phyloP scores from a whole-genome alignment of 1,139 yeast genomes.

The Magnusiomyces magnusii region DNA sequence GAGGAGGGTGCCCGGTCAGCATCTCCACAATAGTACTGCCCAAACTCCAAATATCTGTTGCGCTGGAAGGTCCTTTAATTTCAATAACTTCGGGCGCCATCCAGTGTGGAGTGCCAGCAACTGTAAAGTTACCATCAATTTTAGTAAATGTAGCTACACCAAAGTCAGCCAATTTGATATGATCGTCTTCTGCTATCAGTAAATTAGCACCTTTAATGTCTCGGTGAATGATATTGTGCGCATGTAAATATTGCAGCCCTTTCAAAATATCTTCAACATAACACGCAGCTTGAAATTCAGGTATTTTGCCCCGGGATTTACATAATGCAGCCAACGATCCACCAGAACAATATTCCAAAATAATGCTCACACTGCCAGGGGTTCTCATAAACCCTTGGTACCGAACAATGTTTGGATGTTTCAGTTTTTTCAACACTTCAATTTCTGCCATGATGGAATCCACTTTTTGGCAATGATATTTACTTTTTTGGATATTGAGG shows the following conservation, averaged over 20 bases:
- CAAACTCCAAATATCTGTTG: slow-evolving; percentile 70
- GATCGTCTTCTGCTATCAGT: slow-evolving; percentile 80
- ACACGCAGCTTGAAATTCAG: slow-evolving; percentile 77
- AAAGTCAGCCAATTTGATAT: slow-evolving; percentile 87
- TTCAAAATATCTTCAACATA: slow-evolving; percentile 77
- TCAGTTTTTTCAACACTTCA: slow-evolving; percentile 63
- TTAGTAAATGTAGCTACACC: slow-evolving; percentile 61
- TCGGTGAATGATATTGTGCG: slow-evolving; percentile 76
- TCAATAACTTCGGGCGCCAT: slow-evolving; percentile 80
- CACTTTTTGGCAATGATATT: slow-evolving; percentile 44
- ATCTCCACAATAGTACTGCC: slow-evolving; percentile 92
- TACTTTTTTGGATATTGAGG: slow-evolving; percentile 44
- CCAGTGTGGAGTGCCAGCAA: slow-evolving; percentile 73
- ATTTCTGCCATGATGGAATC: slow-evolving; percentile 85
- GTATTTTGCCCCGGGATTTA: slow-evolving; percentile 82
- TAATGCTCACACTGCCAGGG: slow-evolving; percentile 64
- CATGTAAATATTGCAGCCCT: slow-evolving; percentile 75
- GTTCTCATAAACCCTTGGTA: slow-evolving; percentile 77
- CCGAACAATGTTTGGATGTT: slow-evolving; percentile 88
- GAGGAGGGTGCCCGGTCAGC: slow-evolving; percentile 51
- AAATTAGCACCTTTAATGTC: slow-evolving; percentile 94
- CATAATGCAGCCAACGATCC: slow-evolving; percentile 89
- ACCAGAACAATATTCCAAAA: slow-evolving; percentile 92
- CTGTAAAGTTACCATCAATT: slow-evolving; percentile 23
- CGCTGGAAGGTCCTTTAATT: slow-evolving; percentile 79